Evolutionary conservation across 257 asterid species (phyloP).

Genomic region (Ballota nigra): DNA sequence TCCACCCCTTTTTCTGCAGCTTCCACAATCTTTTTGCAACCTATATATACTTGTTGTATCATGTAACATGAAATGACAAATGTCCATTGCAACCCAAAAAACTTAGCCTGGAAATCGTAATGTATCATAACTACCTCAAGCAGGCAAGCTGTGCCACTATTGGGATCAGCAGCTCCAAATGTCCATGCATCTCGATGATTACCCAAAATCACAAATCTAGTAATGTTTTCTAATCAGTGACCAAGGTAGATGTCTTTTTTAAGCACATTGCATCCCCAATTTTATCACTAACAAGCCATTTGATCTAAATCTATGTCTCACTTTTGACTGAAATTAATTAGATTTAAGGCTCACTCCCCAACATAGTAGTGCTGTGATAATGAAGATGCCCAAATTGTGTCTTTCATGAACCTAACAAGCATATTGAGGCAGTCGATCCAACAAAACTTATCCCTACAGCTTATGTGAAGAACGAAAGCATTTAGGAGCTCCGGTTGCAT

Average conservation of each 20-base stretch:
- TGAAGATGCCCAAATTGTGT: background rate
- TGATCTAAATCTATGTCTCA: no score
- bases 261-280: background rate
- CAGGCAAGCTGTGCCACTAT: slow-evolving; percentile 84
- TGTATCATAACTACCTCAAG: slow-evolving; percentile 74
- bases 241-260: background rate
- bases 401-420: no score
- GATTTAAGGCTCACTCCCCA: no score
- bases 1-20: slow-evolving; percentile 57
- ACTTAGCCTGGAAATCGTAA: no score
- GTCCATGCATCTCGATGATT: slow-evolving; percentile 98
- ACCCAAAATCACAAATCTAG: slow-evolving; percentile 74
- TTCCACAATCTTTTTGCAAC: slow-evolving; percentile 62
- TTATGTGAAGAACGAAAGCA: background rate
- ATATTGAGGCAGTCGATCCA: background rate
- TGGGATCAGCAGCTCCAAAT: slow-evolving; percentile 91
- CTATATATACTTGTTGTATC: slow-evolving; percentile 35
- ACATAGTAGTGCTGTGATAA: background rate
- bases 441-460: background rate
- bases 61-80: background rate
- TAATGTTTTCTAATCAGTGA: slow-evolving; percentile 21
- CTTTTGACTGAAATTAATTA: no score
- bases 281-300: background rate
- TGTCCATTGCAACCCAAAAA: background rate
- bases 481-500: background rate